Evolutionary conservation across 1,284 basidiomycete species (phyloP), one percentile per base, ranked within the genome.

Genomic region (Ustilago nuda): DNA sequence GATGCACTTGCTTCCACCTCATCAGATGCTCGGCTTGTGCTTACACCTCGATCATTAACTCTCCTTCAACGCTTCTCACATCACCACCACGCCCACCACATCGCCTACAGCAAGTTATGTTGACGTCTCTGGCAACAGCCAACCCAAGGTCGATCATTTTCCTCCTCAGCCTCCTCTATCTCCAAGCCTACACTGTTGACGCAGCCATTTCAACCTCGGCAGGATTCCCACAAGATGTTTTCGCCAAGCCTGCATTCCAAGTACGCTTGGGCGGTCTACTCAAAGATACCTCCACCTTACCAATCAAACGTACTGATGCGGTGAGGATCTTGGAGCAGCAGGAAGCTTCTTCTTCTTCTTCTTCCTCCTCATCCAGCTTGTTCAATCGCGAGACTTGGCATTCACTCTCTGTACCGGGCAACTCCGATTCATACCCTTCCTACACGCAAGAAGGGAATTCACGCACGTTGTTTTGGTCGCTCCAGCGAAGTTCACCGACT

Each of bases 191-290:
- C 17, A 51, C 56, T 6, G 55, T 59, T 27, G 51, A 71, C 17
- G 73, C 73, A 9, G 36, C 61, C 23, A 68, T 71, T 41, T 76
- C 73, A 6, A 66, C 68, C 3, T 65, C 73, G 12, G 57, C 68
- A 9, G 57, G 61, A 30, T 79, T 79, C 15, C 76, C 76, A 1
- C 73, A 64, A 13, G 76, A 79, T 33, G 61, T 79, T 27, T 79
- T 79, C 43, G 69, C 76, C 11, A 66, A 62, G 37, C 76, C 76
- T 0, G 76, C 76, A 5, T 79, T 76, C 27, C 55, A 72, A 13
- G 54, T 75, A 27, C 46, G 45, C 13, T 35, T 61, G 4, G 68
- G 68, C 3, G 17, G 46, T 30, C 1, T 36, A 4, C 50, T 13
- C 36, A 35, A 61, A 3, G 48, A 51, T 32, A 32, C 54, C 0